Conservation (phyloP, 1,139 yeast genomes). For the Pichia kudriavzevii region DNA sequence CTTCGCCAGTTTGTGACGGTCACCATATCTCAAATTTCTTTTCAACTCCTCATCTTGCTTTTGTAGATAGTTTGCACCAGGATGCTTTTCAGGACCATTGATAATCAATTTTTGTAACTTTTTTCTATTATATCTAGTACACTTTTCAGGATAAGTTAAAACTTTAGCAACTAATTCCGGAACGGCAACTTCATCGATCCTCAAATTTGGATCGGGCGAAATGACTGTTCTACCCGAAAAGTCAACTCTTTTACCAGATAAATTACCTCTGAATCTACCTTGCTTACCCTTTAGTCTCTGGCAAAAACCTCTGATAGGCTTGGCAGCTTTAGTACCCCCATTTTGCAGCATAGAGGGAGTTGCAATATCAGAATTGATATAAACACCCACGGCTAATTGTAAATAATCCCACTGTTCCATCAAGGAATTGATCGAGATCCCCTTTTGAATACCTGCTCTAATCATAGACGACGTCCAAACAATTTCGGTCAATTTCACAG, state of each 20-base stretch:
- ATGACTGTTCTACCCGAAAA: constrained; percentile 97
- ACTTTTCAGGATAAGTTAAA: constrained; percentile 91
- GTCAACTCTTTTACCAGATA: constrained; percentile 98
- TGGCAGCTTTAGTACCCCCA: constrained; percentile 51
- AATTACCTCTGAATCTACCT: constrained; percentile 96
- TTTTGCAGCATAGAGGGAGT: constrained; percentile 68
- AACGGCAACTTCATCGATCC: constrained; percentile 95
- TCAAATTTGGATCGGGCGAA: constrained; percentile 95
- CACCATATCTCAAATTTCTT: constrained; percentile 85
- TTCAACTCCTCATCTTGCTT: constrained; percentile 81
- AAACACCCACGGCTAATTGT: constrained; percentile 93
- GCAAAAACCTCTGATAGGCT: constrained; percentile 93
- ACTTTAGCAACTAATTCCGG: constrained; percentile 96
- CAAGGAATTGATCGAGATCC: constrained; percentile 81
- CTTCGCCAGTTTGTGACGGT: constrained; percentile 68
- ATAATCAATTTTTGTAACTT: constrained; percentile 67
- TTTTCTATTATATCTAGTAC: constrained; percentile 77
- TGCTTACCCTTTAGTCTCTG: constrained; percentile 97
- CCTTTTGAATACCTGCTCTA: constrained; percentile 90
- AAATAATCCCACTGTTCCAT: constrained; percentile 99
- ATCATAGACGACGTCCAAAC: constrained; percentile 94
- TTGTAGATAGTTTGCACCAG: constrained; percentile 91
- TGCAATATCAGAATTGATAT: constrained; percentile 94
- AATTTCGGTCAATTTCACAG: constrained; percentile 91
- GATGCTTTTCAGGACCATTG: constrained; percentile 85